These are phyloP conservation scores for Kodamaea fukazawae DNA, from an alignment of 805 yeast genomes.

Conservation along the genomic window DNA sequence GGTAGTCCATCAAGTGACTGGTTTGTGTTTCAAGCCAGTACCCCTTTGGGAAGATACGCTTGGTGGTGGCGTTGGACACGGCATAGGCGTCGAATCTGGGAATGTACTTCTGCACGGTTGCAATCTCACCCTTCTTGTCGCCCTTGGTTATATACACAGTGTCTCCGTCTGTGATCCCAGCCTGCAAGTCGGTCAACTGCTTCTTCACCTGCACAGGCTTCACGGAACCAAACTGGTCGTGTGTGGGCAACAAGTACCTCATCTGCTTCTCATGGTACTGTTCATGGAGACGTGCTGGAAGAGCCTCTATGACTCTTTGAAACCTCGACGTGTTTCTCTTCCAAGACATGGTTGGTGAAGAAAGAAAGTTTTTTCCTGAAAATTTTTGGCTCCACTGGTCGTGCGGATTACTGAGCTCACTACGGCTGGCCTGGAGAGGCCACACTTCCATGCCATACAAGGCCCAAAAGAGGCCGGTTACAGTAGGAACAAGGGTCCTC, in stretches of 20 bases:
- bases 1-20: conserved; percentile 69
- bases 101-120: conserved; percentile 60
- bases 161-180: conserved; percentile 73
- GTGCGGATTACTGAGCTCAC: conserved; percentile 4
- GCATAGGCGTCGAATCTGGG: conserved; percentile 60
- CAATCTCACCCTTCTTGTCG: conserved; percentile 67
- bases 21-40: conserved; percentile 72
- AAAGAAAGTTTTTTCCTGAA: conserved; percentile 5
- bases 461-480: too few relatives aligned
- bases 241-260: conserved; percentile 34
- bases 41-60: conserved; percentile 65
- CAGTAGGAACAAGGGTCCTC: too few relatives aligned
- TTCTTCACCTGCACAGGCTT: conserved; percentile 11
- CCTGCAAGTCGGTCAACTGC: conserved; percentile 43
- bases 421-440: too few relatives aligned
- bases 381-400: conserved; percentile 7
- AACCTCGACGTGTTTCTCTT: conserved; percentile 33
- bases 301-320: conserved; percentile 33
- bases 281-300: conserved; percentile 32
- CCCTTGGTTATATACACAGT: conserved; percentile 73
- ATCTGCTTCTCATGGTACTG: conserved; percentile 18
- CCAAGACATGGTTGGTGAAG: conserved; percentile 27
- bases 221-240: conserved; percentile 16
- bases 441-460: too few relatives aligned
- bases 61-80: conserved; percentile 66